These are phyloP conservation scores for Acorus calamus DNA, from an alignment of 106 monocot species.

Conservation along the genomic window DNA sequence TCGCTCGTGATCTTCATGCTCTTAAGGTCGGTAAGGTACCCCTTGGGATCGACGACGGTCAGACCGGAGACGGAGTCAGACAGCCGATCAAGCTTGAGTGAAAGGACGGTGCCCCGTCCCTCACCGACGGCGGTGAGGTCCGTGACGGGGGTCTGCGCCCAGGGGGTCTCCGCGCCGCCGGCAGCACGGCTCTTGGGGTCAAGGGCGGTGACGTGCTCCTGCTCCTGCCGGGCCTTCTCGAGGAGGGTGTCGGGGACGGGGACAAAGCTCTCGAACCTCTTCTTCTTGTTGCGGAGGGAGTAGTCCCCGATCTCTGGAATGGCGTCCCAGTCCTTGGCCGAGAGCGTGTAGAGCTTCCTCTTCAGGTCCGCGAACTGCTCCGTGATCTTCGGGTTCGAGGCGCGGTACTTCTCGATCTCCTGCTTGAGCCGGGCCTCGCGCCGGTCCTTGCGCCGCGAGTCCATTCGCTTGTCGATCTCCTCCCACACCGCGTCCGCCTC, in stretches of 20 bases:
- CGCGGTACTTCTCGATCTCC: slow-evolving; percentile 97
- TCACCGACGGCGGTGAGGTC: slow-evolving; percentile 95
- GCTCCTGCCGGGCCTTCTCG: slow-evolving; percentile 95
- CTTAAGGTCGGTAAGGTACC: slow-evolving; percentile 91
- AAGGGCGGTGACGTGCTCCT: slow-evolving; percentile 85
- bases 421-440: slow-evolving; percentile 86
- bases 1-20: slow-evolving; percentile 98
- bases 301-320: slow-evolving; percentile 98
- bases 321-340: slow-evolving; percentile 79
- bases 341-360: slow-evolving; percentile 71
- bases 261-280: slow-evolving; percentile 97
- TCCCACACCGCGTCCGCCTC: slow-evolving; percentile 99
- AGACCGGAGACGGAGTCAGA: slow-evolving; percentile 94
- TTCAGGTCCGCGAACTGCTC: slow-evolving; percentile 98
- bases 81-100: slow-evolving; percentile 80
- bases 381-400: slow-evolving; percentile 92
- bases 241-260: slow-evolving; percentile 90
- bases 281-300: slow-evolving; percentile 89
- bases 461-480: slow-evolving; percentile 83
- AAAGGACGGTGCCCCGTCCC: slow-evolving; percentile 89
- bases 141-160: slow-evolving; percentile 87
- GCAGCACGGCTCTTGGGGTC: slow-evolving; percentile 86
- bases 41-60: slow-evolving; percentile 93
- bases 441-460: slow-evolving; percentile 75
- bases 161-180: slow-evolving; percentile 88